Base-by-base conservation (phyloP, 2,329 filamentous ascomycete species). In the Hypoxylon sp. region DNA sequence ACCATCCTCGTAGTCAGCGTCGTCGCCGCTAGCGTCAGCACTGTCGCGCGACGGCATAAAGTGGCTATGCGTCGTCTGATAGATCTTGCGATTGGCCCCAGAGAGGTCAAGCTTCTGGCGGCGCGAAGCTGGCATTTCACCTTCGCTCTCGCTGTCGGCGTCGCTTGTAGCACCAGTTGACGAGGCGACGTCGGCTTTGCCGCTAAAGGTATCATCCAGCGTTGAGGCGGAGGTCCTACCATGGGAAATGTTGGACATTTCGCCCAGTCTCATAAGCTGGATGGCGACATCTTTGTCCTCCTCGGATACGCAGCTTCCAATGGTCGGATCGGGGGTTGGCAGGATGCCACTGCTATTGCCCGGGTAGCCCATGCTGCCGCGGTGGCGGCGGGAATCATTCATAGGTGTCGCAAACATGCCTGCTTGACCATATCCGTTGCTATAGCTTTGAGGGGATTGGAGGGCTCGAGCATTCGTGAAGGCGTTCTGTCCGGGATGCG, bases 221-320 rank as follows among this genome's bases (percentile, higher is more conserved):
- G 95, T 98, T 0, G 95, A 98, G 6, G 94, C 94, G 7, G 95
- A 98, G 2, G 94, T 97, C 73, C 95, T 92, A 61, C 94, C 95
- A 76, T 97, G 93, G 1, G 94, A 97, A 77, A 97, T 92, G 79
- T 97, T 97, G 63, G 94, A 96, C 74, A 95, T 93, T 79, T 98
- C 95, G 50, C 96, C 95, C 61, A 99, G 88, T 74, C 95, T 92
- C 91, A 99, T 98, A 76, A 99, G 86, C 82, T 98, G 96, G 78
- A 98, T 91, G 64, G 96, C 96, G 69, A 98, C 96, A 81, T 99
- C 96, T 78, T 91, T 91, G 74, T 91, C 89, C 81, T 99, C 96
- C 79, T 99, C 96, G 13, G 95, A 98, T 80, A 99, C 95, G 80
- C 94, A 97, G 82, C 95, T 98, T 61, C 93, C 93, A 74, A 98